A percentile compares a stretch with the other conserved stretches of the same genome.
These are phyloP conservation scores for Metschnikowia picachoensis DNA, from an alignment of 805 yeast genomes.

Conservation along the genomic window DNA sequence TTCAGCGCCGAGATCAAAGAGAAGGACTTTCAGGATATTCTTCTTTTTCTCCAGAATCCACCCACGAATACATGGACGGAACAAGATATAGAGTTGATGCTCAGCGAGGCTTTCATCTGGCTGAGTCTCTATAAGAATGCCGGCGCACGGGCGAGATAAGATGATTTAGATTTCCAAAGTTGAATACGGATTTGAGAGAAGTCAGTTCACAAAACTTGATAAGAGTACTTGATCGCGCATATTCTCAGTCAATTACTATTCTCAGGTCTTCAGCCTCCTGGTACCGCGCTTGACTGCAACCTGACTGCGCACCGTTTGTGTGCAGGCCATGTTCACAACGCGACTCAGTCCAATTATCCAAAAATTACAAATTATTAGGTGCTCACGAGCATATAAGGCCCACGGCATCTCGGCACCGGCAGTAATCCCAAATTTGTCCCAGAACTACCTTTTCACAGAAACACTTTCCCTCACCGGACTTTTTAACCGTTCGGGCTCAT, in stretches of 20 bases:
- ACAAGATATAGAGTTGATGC: constrained; percentile 82
- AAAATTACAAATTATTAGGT: constrained; percentile 1
- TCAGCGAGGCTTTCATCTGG: constrained; percentile 97
- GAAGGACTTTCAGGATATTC: constrained; percentile 93
- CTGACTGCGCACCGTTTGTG: constrained; percentile 8
- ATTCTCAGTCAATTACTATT: no score
- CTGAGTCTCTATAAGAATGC: constrained; percentile 89
- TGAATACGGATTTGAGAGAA: no score
- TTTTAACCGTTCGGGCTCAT: neutral
- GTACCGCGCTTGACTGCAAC: constrained; percentile 1
- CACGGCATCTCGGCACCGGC: neutral
- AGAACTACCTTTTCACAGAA: neutral
- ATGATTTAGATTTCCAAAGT: no score
- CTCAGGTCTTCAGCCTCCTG: no score
- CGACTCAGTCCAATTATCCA: neutral
- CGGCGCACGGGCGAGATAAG: constrained; percentile 67
- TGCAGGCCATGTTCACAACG: constrained; percentile 3
- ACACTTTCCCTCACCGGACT: neutral
- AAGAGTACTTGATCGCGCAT: no score
- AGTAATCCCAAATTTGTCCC: neutral
- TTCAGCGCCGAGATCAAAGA: constrained; percentile 75
- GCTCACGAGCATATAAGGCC: constrained; percentile 2
- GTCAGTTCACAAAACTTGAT: no score
- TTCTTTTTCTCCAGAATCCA: constrained; percentile 85
- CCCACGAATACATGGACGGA: constrained; percentile 87